Conservation (phyloP, 2,329 filamentous ascomycete genomes). For the Cephalotrichum gorgonifer region DNA sequence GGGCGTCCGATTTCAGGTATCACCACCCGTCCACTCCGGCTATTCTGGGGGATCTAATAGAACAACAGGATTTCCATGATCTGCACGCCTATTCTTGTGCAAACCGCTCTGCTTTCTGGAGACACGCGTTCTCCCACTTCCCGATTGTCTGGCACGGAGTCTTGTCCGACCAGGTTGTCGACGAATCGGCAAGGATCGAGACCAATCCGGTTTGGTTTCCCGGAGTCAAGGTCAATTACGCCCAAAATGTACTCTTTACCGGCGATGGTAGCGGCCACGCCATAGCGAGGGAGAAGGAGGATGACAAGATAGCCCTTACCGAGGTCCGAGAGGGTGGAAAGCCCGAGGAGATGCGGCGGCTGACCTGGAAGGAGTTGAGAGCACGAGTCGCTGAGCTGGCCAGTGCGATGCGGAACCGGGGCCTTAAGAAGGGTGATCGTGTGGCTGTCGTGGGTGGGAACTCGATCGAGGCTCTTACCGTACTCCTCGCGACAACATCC, state of each 20-base stretch:
- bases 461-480: constrained; percentile 60
- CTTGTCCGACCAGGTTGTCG: constrained; percentile 46
- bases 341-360: constrained; percentile 33
- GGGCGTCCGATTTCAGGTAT: no score
- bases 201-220: constrained; percentile 67
- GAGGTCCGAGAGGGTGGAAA: constrained; percentile 58
- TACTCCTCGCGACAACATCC: constrained; percentile 60
- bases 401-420: constrained; percentile 55
- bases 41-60: constrained; percentile 1
- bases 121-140: constrained; percentile 48
- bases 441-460: constrained; percentile 69
- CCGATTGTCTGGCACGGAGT: constrained; percentile 53
- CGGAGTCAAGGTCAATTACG: constrained; percentile 64
- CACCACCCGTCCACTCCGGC: no score
- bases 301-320: constrained; percentile 58
- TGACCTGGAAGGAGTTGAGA: constrained; percentile 61
- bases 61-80: constrained; percentile 50
- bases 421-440: constrained; percentile 61
- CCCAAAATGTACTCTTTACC: constrained; percentile 68
- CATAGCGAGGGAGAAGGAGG: constrained; percentile 55
- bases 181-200: constrained; percentile 61
- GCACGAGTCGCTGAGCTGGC: constrained; percentile 46
- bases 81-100: constrained; percentile 60
- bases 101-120: constrained; percentile 54
- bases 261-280: constrained; percentile 26